Base-by-base conservation (phyloP, 257 asterid genomes). In the Lycium ferocissimum region DNA sequence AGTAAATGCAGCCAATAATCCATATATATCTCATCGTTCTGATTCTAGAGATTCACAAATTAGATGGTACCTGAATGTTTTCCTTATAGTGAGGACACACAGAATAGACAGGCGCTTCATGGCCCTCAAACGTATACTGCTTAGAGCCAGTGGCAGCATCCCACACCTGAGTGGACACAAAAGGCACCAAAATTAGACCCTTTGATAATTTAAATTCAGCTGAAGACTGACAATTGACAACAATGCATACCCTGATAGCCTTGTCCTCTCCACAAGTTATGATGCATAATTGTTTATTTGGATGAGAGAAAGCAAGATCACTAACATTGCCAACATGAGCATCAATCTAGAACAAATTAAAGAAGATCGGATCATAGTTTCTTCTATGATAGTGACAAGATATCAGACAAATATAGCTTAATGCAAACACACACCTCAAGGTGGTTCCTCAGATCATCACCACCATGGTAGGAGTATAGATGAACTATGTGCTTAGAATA, bases 241-340 rank as follows among this genome's bases (percentile, higher is more conserved):
- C 54, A 71, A 56, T 13, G 54, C 85, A n/a, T 85, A 92, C 98
- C 95, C 89, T 94, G 83, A 94, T 89, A 40, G 88, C 62, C 92
- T 91, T 91, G 90, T 94, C 98, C 71, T 94, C 96, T 81, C 96
- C 98, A 86, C 96, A 91, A 45, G 96, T 92, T 90, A 94, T 72
- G 79, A 92, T 81, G 57, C 86, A 87, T 63, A 94, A 82, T 43
- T 91, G 91, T 79, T 91, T 84, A 86, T 88, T 85, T 13, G 91
- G 92, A 80, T 83, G 87, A 83, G 91, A 87, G 90, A 94, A 94
- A 6, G 98, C 94, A 57, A 94, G 85, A 86, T 92, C 98, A 83
- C 54, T 92, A 73, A 92, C 95, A 54, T 89, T 86, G 65, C 97
- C 97, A 53, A 85, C 63, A 63, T 92, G 95, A 35, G 97, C 95